Percentiles rank a stretch among this genome's conserved stretches.
phyloP scores from a whole-genome alignment of 306 rosid species.

The Calophaca sinica region DNA sequence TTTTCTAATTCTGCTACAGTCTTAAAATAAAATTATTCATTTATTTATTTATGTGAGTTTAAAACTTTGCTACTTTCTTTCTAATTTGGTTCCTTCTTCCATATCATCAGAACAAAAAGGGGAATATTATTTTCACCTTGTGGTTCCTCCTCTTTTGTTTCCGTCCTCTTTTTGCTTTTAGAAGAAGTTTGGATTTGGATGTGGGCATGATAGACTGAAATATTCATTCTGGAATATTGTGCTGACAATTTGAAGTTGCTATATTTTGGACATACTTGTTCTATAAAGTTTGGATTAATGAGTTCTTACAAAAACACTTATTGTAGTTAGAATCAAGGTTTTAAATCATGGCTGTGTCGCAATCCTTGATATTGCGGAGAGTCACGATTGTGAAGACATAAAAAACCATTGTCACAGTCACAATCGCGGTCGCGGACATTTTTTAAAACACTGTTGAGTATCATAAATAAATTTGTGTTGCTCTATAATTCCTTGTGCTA shows the following conservation, averaged over 20 bases:
- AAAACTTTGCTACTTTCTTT: not conserved
- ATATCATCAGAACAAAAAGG: not conserved
- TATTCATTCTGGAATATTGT: not conserved
- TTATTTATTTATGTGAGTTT: not conserved
- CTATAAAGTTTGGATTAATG: constrained; percentile 9
- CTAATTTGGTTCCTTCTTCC: not conserved
- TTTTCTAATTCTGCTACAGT: not conserved
- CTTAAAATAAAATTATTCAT: not conserved
- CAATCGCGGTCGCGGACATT: too few species aligned
- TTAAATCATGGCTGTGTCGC: too few species aligned
- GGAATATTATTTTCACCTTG: not conserved
- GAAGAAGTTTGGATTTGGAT: not conserved
- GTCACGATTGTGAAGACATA: too few species aligned
- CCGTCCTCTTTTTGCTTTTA: not conserved
- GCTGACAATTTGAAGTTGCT: constrained; percentile 21
- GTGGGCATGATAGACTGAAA: constrained; percentile 13
- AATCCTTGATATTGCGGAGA: too few species aligned
- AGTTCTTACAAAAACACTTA: not conserved
- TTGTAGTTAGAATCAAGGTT: not conserved
- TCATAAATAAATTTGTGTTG: not conserved
- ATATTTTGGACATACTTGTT: not conserved
- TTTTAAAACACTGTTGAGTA: not conserved
- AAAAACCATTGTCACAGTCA: too few species aligned
- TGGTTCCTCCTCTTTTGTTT: not conserved
- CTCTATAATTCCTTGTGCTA: not conserved